Evolutionary conservation across 441 rosid genomes (phyloP).

Genomic region (Raphanus hybrid): DNA sequence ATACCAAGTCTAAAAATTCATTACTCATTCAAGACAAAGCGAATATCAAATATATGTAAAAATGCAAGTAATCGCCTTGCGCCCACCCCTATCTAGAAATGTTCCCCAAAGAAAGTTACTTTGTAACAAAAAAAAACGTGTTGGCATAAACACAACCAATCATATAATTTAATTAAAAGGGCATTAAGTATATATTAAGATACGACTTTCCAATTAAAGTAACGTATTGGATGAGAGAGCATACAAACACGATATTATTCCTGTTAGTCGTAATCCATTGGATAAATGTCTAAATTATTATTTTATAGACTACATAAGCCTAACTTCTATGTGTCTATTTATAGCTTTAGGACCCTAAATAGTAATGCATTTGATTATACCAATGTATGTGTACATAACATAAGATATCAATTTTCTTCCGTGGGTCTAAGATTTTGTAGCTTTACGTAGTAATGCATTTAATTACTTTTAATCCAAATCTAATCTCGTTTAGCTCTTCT

Average conservation of each 20-base stretch:
- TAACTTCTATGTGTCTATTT: neutral
- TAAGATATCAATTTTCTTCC: slow-evolving; percentile 28
- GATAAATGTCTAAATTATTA: slow-evolving; percentile 5
- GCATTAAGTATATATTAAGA: slow-evolving; percentile 22
- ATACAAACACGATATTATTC: neutral
- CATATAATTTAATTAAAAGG: neutral
- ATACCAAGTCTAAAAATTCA: too few species aligned
- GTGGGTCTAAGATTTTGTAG: slow-evolving; percentile 37
- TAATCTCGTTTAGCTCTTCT: neutral
- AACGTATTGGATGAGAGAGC: slow-evolving; percentile 30
- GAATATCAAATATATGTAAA: too few species aligned
- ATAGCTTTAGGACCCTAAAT: slow-evolving; percentile 19
- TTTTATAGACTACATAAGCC: slow-evolving; percentile 9
- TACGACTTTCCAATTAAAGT: slow-evolving; percentile 33
- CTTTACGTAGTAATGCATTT: slow-evolving; percentile 20
- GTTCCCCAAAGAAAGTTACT: slow-evolving; percentile 5
- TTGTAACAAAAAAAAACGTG: neutral
- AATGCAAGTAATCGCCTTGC: too few species aligned
- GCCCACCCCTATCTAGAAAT: neutral
- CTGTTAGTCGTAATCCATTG: slow-evolving; percentile 20
- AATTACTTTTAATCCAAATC: neutral
- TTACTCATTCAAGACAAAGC: too few species aligned
- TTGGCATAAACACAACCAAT: slow-evolving; percentile 26
- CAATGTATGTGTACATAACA: slow-evolving; percentile 21
- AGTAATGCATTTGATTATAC: slow-evolving; percentile 21